Evolutionary conservation across 495 filamentous ascomycete species (phyloP).

Genomic region (Hyaloscypha finlandica): DNA sequence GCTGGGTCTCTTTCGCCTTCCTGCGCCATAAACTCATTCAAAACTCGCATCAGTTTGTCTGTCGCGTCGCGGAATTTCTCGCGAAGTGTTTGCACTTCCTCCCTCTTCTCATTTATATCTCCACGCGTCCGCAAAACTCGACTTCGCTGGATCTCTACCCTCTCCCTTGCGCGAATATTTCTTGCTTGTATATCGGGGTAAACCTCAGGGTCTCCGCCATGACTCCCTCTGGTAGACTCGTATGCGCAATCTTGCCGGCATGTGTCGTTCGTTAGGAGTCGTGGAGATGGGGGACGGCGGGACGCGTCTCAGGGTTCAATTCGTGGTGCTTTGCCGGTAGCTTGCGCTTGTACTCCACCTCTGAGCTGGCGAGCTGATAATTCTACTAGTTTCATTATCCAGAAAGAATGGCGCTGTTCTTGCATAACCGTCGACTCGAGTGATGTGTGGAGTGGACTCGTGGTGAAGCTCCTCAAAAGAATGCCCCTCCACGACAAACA

Average conservation of each 20-base stretch:
- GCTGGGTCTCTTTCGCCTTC: background rate
- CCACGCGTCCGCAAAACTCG: conserved; percentile 22
- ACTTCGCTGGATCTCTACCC: conserved; percentile 20
- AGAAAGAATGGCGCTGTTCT: background rate
- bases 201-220: conserved; percentile 8
- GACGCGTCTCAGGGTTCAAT: background rate
- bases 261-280: background rate
- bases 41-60: conserved; percentile 13
- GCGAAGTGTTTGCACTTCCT: conserved; percentile 8
- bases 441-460: background rate
- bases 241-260: conserved; percentile 28
- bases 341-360: conserved; percentile 9
- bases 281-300: background rate
- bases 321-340: conserved; percentile 7
- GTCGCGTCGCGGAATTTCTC: conserved; percentile 14
- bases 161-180: conserved; percentile 24
- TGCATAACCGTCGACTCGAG: background rate
- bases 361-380: background rate
- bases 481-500: background rate
- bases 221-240: conserved; percentile 9
- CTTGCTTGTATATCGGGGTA: conserved; percentile 9
- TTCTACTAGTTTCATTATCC: conserved; percentile 6
- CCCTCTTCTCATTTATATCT: conserved; percentile 8
- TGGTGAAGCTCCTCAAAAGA: background rate
- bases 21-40: conserved; percentile 15